These are phyloP conservation scores for Candida stauntonica DNA, from an alignment of 805 yeast genomes.

Conservation along the genomic window DNA sequence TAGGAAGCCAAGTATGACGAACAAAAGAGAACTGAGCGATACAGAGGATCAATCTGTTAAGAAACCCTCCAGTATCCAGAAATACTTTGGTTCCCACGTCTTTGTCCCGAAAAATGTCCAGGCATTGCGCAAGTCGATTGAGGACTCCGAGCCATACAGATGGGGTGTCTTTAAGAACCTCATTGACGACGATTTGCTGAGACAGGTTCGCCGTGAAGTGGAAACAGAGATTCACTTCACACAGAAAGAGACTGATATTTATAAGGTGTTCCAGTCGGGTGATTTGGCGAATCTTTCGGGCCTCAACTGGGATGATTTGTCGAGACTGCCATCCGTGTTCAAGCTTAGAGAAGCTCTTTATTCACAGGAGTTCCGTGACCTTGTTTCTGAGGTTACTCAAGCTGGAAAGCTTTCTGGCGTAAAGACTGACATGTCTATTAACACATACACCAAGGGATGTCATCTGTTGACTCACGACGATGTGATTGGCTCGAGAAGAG, in stretches of 20 bases:
- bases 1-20: background rate
- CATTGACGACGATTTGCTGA: slow-evolving; percentile 69
- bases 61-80: slow-evolving; percentile 5
- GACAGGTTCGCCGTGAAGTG: slow-evolving; percentile 82
- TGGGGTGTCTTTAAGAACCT: slow-evolving; percentile 84
- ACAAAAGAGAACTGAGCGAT: background rate
- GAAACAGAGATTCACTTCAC: slow-evolving; percentile 83
- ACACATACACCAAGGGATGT: slow-evolving; percentile 88
- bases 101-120: slow-evolving; percentile 42
- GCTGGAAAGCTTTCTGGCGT: slow-evolving; percentile 88
- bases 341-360: slow-evolving; percentile 84
- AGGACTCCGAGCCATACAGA: slow-evolving; percentile 67
- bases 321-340: slow-evolving; percentile 67
- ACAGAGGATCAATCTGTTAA: background rate
- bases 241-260: slow-evolving; percentile 93
- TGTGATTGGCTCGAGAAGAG: slow-evolving; percentile 92
- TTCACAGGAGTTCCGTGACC: slow-evolving; percentile 77
- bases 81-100: slow-evolving; percentile 15
- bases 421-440: slow-evolving; percentile 89
- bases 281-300: slow-evolving; percentile 92
- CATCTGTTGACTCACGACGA: slow-evolving; percentile 95
- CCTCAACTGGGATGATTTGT: slow-evolving; percentile 67
- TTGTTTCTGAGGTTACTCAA: slow-evolving; percentile 71
- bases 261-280: slow-evolving; percentile 85
- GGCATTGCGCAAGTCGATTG: slow-evolving; percentile 40